Evolutionary conservation across 169 alveolate genomes (phyloP), one percentile per base, ranked within the genome.

Genomic region (Cyclospora cayetanensis): DNA sequence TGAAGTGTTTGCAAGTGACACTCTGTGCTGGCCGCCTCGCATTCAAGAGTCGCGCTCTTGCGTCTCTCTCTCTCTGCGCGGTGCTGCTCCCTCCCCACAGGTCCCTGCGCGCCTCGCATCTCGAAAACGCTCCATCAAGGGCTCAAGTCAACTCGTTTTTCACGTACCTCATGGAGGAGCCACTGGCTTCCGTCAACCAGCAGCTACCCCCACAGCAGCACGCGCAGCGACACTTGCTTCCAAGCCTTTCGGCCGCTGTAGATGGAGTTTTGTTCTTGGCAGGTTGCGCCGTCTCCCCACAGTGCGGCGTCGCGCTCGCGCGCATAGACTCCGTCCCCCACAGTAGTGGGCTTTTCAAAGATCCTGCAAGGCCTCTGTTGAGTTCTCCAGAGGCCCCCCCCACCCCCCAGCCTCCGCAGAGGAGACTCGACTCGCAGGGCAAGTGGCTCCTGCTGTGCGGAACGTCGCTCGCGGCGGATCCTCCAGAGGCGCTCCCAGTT

Each of bases 271-370:
- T 74, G 35, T 74, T 74, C 22, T 39, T 74, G 42, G 85, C 85
- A 18, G 85, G 52, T 15, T 74, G 85, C 42, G 85, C 85, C 9
- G 85, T 74, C 42, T 74, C 85, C 25, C 85, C 55, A 55, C 85
- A 42, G 22, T 74, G 85, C 53, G 27, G 15, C 27, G 4, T 39
- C 37, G 63, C 55, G 42, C 63, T 63, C n/a, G n/a, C n/a, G n/a
- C n/a, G n/a, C n/a, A n/a, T n/a, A n/a, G n/a, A n/a, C n/a, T n/a
- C n/a, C n/a, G n/a, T n/a, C n/a, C n/a, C n/a, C n/a, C n/a, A n/a
- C n/a, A n/a, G n/a, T n/a, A n/a, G n/a, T n/a, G n/a, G n/a, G n/a
- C n/a, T n/a, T n/a, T n/a, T n/a, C n/a, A n/a, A n/a, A n/a, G n/a
- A n/a, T n/a, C n/a, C n/a, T n/a, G n/a, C n/a, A n/a, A n/a, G n/a